Evolutionary conservation across 495 filamentous ascomycete species (phyloP), one percentile per base, ranked within the genome.

Genomic region (Opeltia flavorubescens): DNA sequence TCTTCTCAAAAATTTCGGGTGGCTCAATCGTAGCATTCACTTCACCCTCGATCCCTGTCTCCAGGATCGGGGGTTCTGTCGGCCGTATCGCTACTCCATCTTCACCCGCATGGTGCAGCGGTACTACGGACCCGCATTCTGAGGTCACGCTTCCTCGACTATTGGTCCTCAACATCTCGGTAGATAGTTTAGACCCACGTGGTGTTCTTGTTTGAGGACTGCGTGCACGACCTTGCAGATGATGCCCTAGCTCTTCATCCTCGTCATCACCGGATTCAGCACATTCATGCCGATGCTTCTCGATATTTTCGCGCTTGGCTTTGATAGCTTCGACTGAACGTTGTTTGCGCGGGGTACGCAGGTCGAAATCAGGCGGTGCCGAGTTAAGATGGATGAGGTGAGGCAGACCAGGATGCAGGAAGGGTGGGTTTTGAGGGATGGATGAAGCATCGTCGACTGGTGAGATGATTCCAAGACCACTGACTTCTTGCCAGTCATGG

Each of bases 111-210:
- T 44, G 49, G 35, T 24, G 33, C 36, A n/a, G 38, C 25, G 9
- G 41, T 40, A 11, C 38, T n/a, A 23, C 13, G 20, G 8, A 25
- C 9, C 30, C 23, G 39, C 35, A 34, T 24, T 39, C 39, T 25
- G 69, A 72, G 34, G 84, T 77, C 31, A 93, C 76, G 56, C 87
- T 94, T 23, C 88, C 88, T 47, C 86, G 80, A 48, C 85, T 91
- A 60, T 94, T 93, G 20, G 86, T 93, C 17, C 88, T 77, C 85
- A 94, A 88, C 88, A 95, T 94, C 63, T 95, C 88, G 30, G 81
- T 85, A 2, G 85, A 84, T 1, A 95, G 73, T 59, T 94, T 94
- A 2, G 86, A 93, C 25, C 72, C 80, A 21, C 68, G 70, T 26
- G 58, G 49, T 17, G 38, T 41, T 21, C 55, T 50, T 27, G 56